Conservation (phyloP, 768 basidiomycete genomes). For the Leccinum uliginosum region DNA sequence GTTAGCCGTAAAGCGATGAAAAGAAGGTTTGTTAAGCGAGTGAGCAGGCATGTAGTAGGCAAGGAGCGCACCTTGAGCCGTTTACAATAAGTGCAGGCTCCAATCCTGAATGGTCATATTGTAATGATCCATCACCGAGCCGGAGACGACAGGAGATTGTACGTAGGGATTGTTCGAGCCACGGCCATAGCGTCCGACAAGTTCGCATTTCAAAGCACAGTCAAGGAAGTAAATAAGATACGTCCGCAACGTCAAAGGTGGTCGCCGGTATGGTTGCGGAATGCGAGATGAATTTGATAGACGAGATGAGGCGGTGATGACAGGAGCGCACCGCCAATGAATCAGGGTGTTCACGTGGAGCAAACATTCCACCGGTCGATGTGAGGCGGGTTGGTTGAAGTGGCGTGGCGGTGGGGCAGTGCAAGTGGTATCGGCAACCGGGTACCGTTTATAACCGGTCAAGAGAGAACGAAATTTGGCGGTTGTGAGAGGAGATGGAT, state of each 20-base stretch:
- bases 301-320: constrained; percentile 4
- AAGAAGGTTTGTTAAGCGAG: constrained; percentile 19
- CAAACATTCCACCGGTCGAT: constrained; percentile 4
- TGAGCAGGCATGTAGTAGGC: not conserved
- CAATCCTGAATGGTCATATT: constrained; percentile 45
- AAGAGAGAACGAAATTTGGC: not conserved
- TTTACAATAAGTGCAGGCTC: constrained; percentile 85
- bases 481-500: not conserved
- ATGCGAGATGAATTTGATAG: not conserved
- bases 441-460: constrained; percentile 2
- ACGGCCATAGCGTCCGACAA: constrained; percentile 2
- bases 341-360: constrained; percentile 4
- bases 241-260: not conserved
- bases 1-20: constrained; percentile 12
- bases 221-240: not conserved
- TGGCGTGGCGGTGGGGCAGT: constrained; percentile 12
- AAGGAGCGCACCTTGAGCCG: constrained; percentile 67
- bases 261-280: constrained; percentile 1
- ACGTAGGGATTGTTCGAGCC: not conserved
- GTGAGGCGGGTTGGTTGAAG: not conserved
- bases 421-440: constrained; percentile 2
- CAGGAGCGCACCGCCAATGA: constrained; percentile 13
- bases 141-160: constrained; percentile 1
- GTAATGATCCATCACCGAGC: constrained; percentile 13
- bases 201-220: not conserved